These are phyloP conservation scores for Boletus subparvulus DNA, from an alignment of 768 basidiomycete genomes.

Conservation along the genomic window DNA sequence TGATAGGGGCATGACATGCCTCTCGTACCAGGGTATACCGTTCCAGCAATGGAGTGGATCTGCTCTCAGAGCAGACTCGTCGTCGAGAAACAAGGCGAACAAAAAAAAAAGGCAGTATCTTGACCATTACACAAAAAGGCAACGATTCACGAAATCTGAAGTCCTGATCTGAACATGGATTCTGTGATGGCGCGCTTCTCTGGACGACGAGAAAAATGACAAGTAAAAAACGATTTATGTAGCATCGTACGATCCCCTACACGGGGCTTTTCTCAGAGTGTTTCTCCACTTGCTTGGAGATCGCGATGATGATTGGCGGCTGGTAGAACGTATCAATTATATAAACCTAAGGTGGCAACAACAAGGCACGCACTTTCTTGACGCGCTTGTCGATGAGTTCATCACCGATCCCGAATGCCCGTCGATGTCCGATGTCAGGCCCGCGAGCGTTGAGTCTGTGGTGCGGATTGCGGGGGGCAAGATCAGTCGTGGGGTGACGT, in stretches of 20 bases:
- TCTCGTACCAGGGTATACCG: background rate
- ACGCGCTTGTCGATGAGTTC: conserved; percentile 1
- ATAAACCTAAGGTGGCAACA: background rate
- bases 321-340: background rate
- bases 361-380: conserved; percentile 7
- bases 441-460: conserved; percentile 15
- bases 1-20: background rate
- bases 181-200: background rate
- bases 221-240: no score
- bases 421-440: conserved; percentile 17
- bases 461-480: background rate
- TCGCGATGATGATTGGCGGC: conserved; percentile 17
- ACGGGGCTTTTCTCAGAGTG: conserved; percentile 5
- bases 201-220: background rate
- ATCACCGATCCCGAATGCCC: background rate
- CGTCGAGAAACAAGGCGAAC: background rate
- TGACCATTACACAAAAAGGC: background rate
- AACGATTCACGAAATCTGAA: background rate
- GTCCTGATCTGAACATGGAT: background rate
- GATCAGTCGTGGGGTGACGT: background rate
- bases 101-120: background rate
- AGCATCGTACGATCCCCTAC: background rate
- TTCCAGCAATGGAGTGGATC: background rate
- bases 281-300: conserved; percentile 12
- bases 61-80: background rate